These are phyloP conservation scores for Miamiensis avidus DNA, from an alignment of 169 alveolate genomes.

Conservation along the genomic window DNA sequence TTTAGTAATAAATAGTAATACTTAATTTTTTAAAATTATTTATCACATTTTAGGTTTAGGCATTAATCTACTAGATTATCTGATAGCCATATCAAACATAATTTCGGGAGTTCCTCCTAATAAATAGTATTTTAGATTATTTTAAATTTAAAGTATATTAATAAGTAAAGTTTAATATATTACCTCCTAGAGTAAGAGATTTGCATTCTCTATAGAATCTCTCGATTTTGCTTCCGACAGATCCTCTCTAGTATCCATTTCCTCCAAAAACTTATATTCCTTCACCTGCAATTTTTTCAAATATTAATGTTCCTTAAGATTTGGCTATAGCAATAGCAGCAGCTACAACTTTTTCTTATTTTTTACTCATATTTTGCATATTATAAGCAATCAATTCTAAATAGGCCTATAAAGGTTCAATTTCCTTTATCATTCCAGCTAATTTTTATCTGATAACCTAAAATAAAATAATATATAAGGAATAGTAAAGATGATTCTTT, in stretches of 20 bases:
- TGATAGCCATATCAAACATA: not conserved
- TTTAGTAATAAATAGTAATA: not conserved
- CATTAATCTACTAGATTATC: not conserved
- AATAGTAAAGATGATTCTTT: not conserved
- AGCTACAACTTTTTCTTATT: not conserved
- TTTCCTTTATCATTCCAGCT: conserved; percentile 45
- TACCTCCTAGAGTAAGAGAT: not conserved
- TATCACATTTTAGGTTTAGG: not conserved
- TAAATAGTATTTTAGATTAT: too few relatives aligned
- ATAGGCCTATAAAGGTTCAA: conserved; percentile 34
- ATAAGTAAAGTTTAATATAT: too few relatives aligned
- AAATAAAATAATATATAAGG: not conserved
- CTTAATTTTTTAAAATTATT: too few relatives aligned
- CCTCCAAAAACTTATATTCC: conserved; percentile 43
- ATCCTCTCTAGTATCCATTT: conserved; percentile 40
- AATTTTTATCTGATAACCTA: conserved; percentile 42
- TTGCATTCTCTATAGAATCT: conserved; percentile 44
- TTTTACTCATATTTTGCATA: not conserved
- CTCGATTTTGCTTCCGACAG: conserved; percentile 51
- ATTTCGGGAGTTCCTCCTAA: not conserved
- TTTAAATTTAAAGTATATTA: too few relatives aligned
- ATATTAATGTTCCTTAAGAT: not conserved
- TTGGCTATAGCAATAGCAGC: not conserved
- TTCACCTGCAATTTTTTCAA: not conserved
- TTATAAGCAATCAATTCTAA: not conserved